Conservation (phyloP, 2,329 filamentous ascomycete species). For the Fusarium mundagurra region DNA sequence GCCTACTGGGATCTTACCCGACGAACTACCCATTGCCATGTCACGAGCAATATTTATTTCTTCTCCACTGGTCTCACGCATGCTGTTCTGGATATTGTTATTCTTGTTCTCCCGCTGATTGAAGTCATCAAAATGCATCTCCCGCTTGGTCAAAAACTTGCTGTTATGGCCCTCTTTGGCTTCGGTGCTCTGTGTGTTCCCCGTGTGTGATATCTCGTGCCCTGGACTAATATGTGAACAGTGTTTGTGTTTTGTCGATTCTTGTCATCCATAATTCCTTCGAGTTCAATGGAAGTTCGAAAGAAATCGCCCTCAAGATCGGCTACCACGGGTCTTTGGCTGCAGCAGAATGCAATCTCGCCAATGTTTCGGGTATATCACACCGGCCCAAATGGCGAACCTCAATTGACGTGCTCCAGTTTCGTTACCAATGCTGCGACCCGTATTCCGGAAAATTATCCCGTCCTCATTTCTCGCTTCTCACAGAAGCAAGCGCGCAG, state of each 20-base stretch:
- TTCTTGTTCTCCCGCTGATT: constrained; percentile 44
- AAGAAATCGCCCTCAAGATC: constrained; percentile 40
- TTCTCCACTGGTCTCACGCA: constrained; percentile 46
- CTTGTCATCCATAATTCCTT: constrained; percentile 37
- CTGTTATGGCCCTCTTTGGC: constrained; percentile 42
- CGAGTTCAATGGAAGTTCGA: constrained; percentile 22
- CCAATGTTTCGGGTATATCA: constrained; percentile 39
- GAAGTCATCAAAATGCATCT: constrained; percentile 45
- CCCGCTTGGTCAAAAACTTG: constrained; percentile 42
- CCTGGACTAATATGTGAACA: not conserved
- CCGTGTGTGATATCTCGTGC: accelerated
- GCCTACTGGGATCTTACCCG: constrained; percentile 46
- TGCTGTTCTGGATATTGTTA: constrained; percentile 44
- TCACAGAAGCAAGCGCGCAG: not conserved
- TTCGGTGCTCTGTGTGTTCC: constrained; percentile 43
- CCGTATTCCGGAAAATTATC: constrained; percentile 15
- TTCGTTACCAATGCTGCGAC: constrained; percentile 33
- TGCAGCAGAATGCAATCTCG: constrained; percentile 42
- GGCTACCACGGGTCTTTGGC: constrained; percentile 39
- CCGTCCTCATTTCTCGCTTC: constrained; percentile 17
- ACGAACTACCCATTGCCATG: constrained; percentile 39
- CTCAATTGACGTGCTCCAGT: not conserved
- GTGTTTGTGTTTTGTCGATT: constrained; percentile 38
- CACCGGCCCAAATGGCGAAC: accelerated
- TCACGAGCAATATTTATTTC: constrained; percentile 45